These are phyloP conservation scores for Solanum corneliomulleri DNA, from an alignment of 257 asterid species.

Conservation along the genomic window DNA sequence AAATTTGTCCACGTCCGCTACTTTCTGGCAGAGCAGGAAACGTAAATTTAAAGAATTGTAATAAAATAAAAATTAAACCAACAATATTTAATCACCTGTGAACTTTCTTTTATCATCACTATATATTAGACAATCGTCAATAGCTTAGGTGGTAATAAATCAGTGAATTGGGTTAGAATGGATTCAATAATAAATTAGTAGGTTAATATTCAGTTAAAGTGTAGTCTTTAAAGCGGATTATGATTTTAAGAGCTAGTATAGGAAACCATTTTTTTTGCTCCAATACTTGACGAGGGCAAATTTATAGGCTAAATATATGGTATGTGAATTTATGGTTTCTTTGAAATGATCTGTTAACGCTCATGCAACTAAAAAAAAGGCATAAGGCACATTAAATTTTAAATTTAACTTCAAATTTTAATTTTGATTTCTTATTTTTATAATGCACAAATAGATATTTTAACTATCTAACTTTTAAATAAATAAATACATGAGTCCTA, in stretches of 20 bases:
- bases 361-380: background rate
- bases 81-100: background rate
- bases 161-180: too few species aligned
- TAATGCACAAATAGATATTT: too few species aligned
- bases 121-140: background rate
- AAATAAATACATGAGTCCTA: too few species aligned
- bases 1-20: background rate
- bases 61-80: background rate
- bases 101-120: background rate
- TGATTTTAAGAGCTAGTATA: background rate
- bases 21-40: background rate
- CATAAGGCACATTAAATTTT: fast-evolving
- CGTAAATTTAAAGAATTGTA: background rate
- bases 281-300: background rate
- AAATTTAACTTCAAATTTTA: too few species aligned
- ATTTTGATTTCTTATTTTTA: fast-evolving
- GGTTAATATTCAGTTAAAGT: too few species aligned
- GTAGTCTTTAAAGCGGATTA: fast-evolving
- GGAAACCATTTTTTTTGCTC: background rate
- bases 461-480: too few species aligned
- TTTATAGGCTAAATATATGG: background rate
- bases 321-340: background rate
- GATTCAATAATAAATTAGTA: too few species aligned
- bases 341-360: background rate
- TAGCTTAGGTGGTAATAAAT: background rate